These are phyloP conservation scores for Phytophthora palmivora DNA, from an alignment of 352 stramenopile genomes.

Conservation along the genomic window DNA sequence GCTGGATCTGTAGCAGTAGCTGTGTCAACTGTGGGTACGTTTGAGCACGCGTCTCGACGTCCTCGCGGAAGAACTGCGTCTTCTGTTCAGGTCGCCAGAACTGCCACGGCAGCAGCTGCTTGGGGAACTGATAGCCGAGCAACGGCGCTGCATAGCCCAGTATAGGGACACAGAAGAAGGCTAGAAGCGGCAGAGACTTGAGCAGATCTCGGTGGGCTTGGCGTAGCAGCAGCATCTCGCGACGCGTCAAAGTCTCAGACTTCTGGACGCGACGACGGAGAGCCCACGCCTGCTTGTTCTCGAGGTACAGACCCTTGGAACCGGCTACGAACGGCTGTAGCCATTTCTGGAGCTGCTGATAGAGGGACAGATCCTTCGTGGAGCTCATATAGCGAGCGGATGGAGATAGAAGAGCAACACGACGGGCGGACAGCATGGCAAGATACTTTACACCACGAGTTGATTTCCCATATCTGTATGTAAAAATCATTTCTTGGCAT, in stretches of 20 bases:
- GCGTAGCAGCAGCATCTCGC: slow-evolving; percentile 84
- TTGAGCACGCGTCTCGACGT: slow-evolving; percentile 53
- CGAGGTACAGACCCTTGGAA: slow-evolving; percentile 69
- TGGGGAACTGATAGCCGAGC: slow-evolving; percentile 86
- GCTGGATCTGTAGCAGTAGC: slow-evolving; percentile 69
- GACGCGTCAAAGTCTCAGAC: slow-evolving; percentile 49
- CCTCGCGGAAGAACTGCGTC: slow-evolving; percentile 81
- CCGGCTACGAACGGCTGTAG: slow-evolving; percentile 81
- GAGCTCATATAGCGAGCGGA: slow-evolving; percentile 22
- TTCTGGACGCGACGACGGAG: slow-evolving; percentile 68
- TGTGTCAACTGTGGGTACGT: slow-evolving; percentile 71
- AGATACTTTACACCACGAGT: too few species aligned
- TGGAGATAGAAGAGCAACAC: slow-evolving; percentile 1
- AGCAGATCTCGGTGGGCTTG: slow-evolving; percentile 84
- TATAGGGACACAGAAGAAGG: slow-evolving; percentile 77
- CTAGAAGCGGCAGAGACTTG: slow-evolving; percentile 82
- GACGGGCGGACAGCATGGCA: slow-evolving; percentile 8
- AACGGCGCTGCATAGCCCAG: slow-evolving; percentile 79
- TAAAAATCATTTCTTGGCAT: too few species aligned
- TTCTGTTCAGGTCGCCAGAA: slow-evolving; percentile 88
- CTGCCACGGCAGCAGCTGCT: slow-evolving; percentile 85
- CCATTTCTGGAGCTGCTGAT: slow-evolving; percentile 86
- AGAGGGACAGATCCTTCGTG: slow-evolving; percentile 57
- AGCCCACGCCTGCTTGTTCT: slow-evolving; percentile 84
- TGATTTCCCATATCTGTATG: too few species aligned